These are phyloP conservation scores for Diophrys sp. DNA, from an alignment of 73 alveolate species.

Conservation along the genomic window DNA sequence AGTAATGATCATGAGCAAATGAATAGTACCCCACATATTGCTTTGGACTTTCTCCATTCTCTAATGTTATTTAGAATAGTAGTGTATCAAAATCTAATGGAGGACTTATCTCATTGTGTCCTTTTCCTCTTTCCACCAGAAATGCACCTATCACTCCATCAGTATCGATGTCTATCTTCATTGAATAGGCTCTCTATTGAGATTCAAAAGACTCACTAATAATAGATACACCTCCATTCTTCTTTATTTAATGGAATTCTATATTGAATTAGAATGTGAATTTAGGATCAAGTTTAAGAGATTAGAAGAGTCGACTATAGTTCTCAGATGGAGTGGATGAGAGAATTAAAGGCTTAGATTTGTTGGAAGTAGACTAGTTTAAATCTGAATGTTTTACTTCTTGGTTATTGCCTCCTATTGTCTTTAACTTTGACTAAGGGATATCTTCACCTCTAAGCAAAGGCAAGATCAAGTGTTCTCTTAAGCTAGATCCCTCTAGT, in stretches of 20 bases:
- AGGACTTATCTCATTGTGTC: background rate
- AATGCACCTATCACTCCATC: background rate
- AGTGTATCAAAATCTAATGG: background rate
- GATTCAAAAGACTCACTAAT: background rate
- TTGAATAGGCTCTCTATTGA: background rate
- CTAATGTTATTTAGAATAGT: background rate
- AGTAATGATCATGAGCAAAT: background rate
- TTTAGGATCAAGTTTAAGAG: background rate
- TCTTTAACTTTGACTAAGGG: background rate
- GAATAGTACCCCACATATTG: background rate
- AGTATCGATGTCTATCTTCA: background rate
- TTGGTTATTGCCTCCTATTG: background rate
- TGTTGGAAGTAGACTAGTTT: too few relatives aligned
- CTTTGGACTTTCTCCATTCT: background rate
- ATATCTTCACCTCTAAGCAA: background rate
- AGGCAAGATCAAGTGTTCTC: background rate
- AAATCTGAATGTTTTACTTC: too few relatives aligned
- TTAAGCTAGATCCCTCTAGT: background rate
- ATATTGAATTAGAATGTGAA: background rate
- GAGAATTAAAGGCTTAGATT: background rate
- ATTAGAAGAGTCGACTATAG: background rate
- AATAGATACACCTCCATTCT: background rate
- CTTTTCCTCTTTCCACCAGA: background rate
- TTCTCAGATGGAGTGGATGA: background rate
- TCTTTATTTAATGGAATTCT: background rate